Percentiles rank a stretch among this genome's conserved stretches.
phyloP scores from a whole-genome alignment of 1,284 basidiomycete genomes.

The Gomphus bonarii region DNA sequence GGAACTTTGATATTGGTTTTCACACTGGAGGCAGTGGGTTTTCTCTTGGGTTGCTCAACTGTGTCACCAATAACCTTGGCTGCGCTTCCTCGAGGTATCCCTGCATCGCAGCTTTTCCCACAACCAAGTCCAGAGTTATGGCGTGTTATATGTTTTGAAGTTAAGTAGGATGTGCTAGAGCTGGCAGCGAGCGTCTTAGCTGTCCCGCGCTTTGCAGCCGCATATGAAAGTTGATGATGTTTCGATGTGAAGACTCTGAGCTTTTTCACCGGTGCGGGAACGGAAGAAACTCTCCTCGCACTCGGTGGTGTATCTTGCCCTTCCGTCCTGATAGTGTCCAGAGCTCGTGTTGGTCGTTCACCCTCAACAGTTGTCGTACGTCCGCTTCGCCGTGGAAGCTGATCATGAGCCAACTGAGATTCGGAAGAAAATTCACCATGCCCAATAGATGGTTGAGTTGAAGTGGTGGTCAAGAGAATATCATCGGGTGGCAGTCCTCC shows the following conservation, averaged over 20 bases:
- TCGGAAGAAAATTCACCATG: background rate
- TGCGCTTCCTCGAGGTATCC: background rate
- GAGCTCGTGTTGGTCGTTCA: background rate
- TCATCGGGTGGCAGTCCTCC: background rate
- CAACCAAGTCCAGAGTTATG: background rate
- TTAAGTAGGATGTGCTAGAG: background rate
- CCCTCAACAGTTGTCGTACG: too few species aligned
- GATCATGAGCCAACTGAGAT: background rate
- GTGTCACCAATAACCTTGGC: background rate
- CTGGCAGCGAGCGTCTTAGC: background rate
- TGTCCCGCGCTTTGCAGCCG: background rate
- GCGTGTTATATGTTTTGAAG: background rate
- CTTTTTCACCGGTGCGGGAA: conserved; percentile 2
- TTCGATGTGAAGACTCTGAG: conserved; percentile 3
- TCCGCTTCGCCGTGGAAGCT: background rate
- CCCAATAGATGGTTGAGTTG: background rate
- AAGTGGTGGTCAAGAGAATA: background rate
- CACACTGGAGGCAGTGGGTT: too few species aligned
- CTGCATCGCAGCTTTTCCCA: background rate
- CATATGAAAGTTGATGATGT: background rate
- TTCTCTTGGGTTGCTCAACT: background rate
- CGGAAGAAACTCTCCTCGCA: background rate
- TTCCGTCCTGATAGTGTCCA: background rate
- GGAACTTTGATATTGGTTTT: background rate
- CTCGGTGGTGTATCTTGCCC: background rate